These are phyloP conservation scores for Phialocephala sp. DNA, from an alignment of 2,329 filamentous ascomycete species.

Conservation along the genomic window DNA sequence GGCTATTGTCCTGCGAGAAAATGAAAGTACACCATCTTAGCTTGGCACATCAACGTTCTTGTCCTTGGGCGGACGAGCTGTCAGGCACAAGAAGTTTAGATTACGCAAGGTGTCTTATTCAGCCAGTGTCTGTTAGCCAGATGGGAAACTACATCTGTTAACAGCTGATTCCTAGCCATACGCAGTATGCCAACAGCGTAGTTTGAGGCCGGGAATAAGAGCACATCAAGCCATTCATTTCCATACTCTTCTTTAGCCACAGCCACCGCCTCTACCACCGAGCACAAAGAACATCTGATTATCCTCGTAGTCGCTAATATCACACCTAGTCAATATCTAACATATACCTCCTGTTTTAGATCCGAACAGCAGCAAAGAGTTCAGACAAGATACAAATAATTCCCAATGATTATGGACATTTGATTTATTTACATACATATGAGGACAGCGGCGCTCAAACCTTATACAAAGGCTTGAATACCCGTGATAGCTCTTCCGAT, in stretches of 20 bases:
- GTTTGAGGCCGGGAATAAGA: background rate
- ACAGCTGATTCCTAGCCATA: too few relatives aligned
- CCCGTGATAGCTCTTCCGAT: conserved; percentile 73
- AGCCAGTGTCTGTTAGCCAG: background rate
- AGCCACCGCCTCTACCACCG: too few relatives aligned
- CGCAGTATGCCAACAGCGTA: too few relatives aligned
- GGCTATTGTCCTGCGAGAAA: background rate
- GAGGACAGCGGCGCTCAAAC: background rate
- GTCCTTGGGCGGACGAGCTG: background rate
- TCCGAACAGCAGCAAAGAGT: background rate
- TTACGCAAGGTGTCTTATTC: background rate
- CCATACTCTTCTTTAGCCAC: background rate
- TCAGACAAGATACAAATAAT: background rate
- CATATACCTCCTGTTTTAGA: background rate
- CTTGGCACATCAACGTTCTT: background rate
- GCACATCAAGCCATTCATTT: background rate
- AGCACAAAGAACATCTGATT: background rate
- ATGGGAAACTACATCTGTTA: background rate
- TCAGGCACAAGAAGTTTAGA: background rate
- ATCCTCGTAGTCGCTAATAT: background rate
- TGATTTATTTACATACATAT: background rate
- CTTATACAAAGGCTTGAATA: conserved; percentile 79
- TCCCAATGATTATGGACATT: background rate
- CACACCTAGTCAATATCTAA: background rate
- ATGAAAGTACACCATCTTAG: background rate